These are phyloP conservation scores for Trichomonascaceae sp. DNA, from an alignment of 1,139 yeast genomes.

Conservation along the genomic window DNA sequence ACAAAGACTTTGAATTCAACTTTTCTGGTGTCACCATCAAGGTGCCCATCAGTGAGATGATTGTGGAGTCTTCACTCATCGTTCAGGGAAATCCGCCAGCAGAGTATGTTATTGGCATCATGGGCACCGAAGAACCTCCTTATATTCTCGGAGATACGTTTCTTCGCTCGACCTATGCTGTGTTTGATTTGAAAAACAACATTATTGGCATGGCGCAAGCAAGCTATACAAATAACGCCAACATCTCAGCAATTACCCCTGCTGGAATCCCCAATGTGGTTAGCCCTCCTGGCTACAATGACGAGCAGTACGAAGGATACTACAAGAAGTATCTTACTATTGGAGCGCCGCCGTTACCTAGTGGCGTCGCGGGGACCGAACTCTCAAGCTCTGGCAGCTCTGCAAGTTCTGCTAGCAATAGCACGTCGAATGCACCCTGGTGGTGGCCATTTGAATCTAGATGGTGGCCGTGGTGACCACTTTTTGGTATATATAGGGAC, in stretches of 20 bases:
- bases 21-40: conserved; percentile 18
- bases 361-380: background rate
- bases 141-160: conserved; percentile 59
- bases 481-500: background rate
- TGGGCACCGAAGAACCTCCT: conserved; percentile 15
- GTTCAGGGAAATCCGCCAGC: conserved; percentile 11
- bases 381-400: background rate
- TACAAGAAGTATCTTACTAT: conserved; percentile 2
- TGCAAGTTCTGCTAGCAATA: background rate
- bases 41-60: conserved; percentile 18
- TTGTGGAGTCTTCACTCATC: conserved; percentile 13
- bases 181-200: conserved; percentile 56
- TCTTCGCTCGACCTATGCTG: conserved; percentile 62
- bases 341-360: background rate
- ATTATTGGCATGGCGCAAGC: conserved; percentile 62
- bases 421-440: too few species aligned
- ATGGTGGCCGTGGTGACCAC: background rate
- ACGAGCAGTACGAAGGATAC: background rate
- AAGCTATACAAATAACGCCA: conserved; percentile 11
- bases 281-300: conserved; percentile 7
- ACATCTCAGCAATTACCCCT: conserved; percentile 13
- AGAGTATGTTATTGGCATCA: conserved; percentile 15
- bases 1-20: conserved; percentile 15
- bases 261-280: conserved; percentile 8
- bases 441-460: conserved; percentile 5